Base-by-base conservation (phyloP, 108 stramenopile species). In the Stephanodiscus triporus region DNA sequence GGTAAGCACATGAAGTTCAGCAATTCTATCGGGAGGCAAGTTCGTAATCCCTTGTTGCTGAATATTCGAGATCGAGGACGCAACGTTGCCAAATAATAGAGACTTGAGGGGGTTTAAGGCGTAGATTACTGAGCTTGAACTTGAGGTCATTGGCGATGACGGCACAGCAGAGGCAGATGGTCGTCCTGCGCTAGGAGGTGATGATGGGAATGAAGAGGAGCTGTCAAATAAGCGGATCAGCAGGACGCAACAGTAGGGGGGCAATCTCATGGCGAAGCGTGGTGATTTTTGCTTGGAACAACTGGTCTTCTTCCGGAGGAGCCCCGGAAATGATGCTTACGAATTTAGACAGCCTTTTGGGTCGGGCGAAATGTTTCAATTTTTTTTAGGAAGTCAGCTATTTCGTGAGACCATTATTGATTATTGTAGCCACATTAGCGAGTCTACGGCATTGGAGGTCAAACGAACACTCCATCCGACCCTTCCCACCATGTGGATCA, bases 61-160 rank as follows among this genome's bases (percentile, higher is more conserved):
- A 19, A 67, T 54, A 53, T 53, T 53, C 22, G 32, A 36, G 32
- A 67, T 67, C 13, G 66, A 67, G 6, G 66, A 67, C 20, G 37
- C 66, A 16, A 67, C 66, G 50, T 38, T 67, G 24, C 66, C 66
- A 26, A 55, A 67, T 2, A 55, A 67, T 2, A 67, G 14, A 50
- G 66, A 67, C 34, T 53, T 67, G 5, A 67, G 34, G 19, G 66
- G 53, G 9, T 67, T 67, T 14, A 29, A 32, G 16, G 51, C 30
- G 5, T 37, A 55, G 37, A 53, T 27, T 9, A 26, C 9, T n/a
- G 53, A 54, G 45, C 29, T 32, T 20, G 64, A 66, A 53, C 23
- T 63, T 63, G 23, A 45, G 0, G 24, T 66, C n/a, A n/a, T n/a
- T n/a, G n/a, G n/a, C n/a, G 42, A 62, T 34, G 61, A 19, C 36